A percentile compares a stretch with the other conserved stretches of the same genome.
Evolutionary conservation across 306 rosid genomes (phyloP).

Genomic region (Calophaca sinica): DNA sequence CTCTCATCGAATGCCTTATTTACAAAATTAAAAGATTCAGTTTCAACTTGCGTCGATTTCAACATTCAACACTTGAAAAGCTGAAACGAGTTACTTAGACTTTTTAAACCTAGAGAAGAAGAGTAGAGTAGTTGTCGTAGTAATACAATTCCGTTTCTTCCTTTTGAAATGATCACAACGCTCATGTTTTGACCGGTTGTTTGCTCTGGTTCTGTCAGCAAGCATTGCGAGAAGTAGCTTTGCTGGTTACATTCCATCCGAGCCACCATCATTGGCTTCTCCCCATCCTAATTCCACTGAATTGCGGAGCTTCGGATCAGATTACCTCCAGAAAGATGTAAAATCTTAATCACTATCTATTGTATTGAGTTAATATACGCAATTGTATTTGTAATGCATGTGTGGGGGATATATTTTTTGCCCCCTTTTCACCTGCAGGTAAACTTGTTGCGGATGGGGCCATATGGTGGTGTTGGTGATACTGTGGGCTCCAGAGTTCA

Average conservation of each 20-base stretch:
- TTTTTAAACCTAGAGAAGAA: conserved; percentile 11
- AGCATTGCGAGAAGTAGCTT: conserved; percentile 52
- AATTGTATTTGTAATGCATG: neutral
- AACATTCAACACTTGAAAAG: neutral
- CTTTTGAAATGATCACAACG: neutral
- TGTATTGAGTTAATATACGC: conserved; percentile 1
- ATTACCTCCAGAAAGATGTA: conserved; percentile 62
- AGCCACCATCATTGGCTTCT: conserved; percentile 52
- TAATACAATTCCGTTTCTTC: neutral
- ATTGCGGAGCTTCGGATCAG: conserved; percentile 50
- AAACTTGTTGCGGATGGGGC: conserved; percentile 47
- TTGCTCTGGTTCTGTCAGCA: conserved; percentile 50
- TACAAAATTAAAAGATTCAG: neutral
- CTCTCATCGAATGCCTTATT: neutral
- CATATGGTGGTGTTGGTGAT: conserved; percentile 57
- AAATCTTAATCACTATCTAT: neutral
- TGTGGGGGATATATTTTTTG: neutral
- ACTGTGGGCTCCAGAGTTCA: conserved; percentile 46
- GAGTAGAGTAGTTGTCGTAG: neutral
- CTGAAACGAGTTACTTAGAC: conserved; percentile 2
- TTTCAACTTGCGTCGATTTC: neutral
- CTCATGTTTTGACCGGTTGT: conserved; percentile 27
- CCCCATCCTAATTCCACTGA: conserved; percentile 48
- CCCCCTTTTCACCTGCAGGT: conserved; percentile 50
- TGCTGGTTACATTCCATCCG: conserved; percentile 62